phyloP scores from a whole-genome alignment of 345 rosid species.

The Orychophragmus violaceus region DNA sequence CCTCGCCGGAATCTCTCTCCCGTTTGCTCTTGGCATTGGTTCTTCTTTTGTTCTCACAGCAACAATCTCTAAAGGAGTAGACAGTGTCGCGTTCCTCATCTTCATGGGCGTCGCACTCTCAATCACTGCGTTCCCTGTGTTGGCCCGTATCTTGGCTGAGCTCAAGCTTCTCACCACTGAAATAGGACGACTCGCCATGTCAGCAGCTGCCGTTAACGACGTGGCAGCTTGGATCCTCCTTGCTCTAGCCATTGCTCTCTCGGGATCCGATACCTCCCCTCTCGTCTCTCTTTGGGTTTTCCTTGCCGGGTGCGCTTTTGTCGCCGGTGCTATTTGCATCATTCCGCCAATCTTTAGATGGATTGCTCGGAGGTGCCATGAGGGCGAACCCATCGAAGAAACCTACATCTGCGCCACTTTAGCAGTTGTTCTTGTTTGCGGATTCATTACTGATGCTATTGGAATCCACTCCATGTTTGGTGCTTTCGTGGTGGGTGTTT shows the following conservation, averaged over 20 bases:
- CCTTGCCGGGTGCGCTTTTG: slow-evolving; percentile 46
- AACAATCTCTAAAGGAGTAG: slow-evolving; percentile 48
- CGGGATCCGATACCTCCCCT: slow-evolving; percentile 46
- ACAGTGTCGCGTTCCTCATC: slow-evolving; percentile 44
- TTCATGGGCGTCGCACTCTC: slow-evolving; percentile 91
- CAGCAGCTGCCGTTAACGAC: slow-evolving; percentile 81
- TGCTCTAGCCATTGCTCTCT: slow-evolving; percentile 77
- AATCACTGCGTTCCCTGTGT: slow-evolving; percentile 72
- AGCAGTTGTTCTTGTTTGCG: slow-evolving; percentile 51
- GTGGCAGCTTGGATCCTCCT: slow-evolving; percentile 80
- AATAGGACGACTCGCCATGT: slow-evolving; percentile 71
- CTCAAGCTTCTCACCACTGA: slow-evolving; percentile 73
- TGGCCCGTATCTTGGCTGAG: slow-evolving; percentile 81
- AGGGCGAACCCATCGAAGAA: slow-evolving; percentile 72
- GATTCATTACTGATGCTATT: slow-evolving; percentile 57
- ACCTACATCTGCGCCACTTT: slow-evolving; percentile 56
- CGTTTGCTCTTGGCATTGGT: slow-evolving; percentile 64
- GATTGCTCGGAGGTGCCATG: slow-evolving; percentile 56
- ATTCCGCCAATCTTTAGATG: slow-evolving; percentile 49
- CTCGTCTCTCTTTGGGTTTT: slow-evolving; percentile 66
- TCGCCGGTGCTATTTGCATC: slow-evolving; percentile 26
- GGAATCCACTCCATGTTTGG: slow-evolving; percentile 84
- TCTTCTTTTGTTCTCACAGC: slow-evolving; percentile 42
- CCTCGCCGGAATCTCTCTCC: slow-evolving; percentile 55
- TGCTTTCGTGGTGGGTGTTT: slow-evolving; percentile 69